Percentiles rank a stretch among this genome's conserved stretches.
phyloP scores from a whole-genome alignment of 495 filamentous ascomycete species.

The Aspergillus mulundensis region DNA sequence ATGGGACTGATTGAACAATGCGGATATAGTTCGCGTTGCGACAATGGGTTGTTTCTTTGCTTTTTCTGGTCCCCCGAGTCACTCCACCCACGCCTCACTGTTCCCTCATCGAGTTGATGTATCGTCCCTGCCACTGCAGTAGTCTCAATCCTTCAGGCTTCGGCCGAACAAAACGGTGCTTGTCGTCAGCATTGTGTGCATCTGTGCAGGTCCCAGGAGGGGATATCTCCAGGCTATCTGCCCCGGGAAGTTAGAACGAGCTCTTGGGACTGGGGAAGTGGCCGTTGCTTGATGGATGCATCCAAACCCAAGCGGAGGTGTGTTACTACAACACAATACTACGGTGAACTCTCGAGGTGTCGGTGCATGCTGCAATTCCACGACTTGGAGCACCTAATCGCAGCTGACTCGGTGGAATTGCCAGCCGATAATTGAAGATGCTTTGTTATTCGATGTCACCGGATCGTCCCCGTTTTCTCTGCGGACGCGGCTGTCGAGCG shows the following conservation, averaged over 20 bases:
- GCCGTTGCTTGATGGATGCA: neutral
- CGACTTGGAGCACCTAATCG: conserved; percentile 1
- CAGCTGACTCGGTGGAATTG: neutral
- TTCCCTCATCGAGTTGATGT: conserved; percentile 6
- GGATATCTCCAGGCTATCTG: neutral
- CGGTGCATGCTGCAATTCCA: conserved; percentile 3
- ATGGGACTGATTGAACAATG: neutral
- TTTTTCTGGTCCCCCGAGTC: neutral
- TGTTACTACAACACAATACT: neutral
- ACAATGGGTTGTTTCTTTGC: neutral
- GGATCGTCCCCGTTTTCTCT: neutral
- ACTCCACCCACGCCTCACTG: neutral
- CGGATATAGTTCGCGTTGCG: neutral
- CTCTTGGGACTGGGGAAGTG: neutral
- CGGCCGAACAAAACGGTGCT: neutral
- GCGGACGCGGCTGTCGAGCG: neutral
- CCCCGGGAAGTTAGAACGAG: neutral
- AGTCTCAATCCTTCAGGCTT: conserved; percentile 3
- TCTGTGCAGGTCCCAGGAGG: conserved; percentile 1
- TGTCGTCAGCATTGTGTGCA: neutral
- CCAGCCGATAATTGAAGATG: conserved; percentile 8
- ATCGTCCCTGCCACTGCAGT: conserved; percentile 5
- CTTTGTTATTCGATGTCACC: conserved; percentile 14
- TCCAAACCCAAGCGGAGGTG: conserved; percentile 6
- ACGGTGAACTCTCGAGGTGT: neutral